Evolutionary conservation across 2,329 filamentous ascomycete species (phyloP).

Genomic region (Talaromyces piceae): DNA sequence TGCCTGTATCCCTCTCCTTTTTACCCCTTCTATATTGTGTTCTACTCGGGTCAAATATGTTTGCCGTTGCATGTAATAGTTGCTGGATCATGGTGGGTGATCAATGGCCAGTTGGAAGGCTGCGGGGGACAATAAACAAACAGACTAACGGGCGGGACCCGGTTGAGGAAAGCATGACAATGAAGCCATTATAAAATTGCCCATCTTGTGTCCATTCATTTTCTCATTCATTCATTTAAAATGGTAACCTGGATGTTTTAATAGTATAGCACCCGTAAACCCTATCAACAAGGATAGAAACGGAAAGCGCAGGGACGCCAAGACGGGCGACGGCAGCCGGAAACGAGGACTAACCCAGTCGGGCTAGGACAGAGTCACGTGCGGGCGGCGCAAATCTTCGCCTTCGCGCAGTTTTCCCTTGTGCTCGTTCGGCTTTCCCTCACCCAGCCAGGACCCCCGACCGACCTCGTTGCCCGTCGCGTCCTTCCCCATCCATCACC

Average conservation of each 20-base stretch:
- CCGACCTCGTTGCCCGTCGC: constrained; percentile 15
- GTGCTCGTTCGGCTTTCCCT: constrained; percentile 3
- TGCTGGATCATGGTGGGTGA: background rate
- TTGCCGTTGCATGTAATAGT: background rate
- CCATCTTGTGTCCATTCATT: too few relatives aligned
- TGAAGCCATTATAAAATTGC: background rate
- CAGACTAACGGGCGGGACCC: background rate
- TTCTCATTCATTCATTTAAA: too few relatives aligned
- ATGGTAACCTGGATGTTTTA: too few relatives aligned
- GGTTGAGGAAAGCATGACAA: background rate
- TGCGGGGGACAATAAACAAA: too few relatives aligned
- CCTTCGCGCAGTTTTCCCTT: constrained; percentile 7
- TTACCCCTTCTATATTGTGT: background rate
- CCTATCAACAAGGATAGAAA: too few relatives aligned
- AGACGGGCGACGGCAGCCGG: background rate
- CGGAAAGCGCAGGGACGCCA: background rate
- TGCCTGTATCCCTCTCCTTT: background rate
- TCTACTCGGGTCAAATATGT: too few relatives aligned
- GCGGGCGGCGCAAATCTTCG: constrained; percentile 12
- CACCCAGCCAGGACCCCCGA: constrained; percentile 8
- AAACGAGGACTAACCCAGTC: background rate
- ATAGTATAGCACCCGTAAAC: too few relatives aligned
- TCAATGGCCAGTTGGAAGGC: background rate
- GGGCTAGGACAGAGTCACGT: constrained; percentile 5
- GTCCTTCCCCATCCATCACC: constrained; percentile 16